A percentile compares a stretch with the other conserved stretches of the same genome.
These are phyloP conservation scores for Rhodotorula sp. DNA, from an alignment of 1,284 basidiomycete genomes.

Conservation along the genomic window DNA sequence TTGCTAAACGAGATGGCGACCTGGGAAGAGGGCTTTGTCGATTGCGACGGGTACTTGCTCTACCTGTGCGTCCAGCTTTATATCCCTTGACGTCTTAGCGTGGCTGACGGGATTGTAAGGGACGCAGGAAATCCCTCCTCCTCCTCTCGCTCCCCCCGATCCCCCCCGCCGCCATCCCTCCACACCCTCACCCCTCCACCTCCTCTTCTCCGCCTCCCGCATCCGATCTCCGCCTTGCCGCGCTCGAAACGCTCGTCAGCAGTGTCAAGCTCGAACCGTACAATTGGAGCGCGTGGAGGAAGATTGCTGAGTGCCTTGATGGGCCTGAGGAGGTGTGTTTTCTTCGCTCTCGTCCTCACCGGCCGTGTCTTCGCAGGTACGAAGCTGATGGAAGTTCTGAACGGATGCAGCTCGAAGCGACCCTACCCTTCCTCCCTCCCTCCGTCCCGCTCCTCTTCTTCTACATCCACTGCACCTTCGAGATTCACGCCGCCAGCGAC, in stretches of 20 bases:
- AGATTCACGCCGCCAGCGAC: slow-evolving; percentile 82
- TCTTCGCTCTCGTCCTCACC: too few species aligned
- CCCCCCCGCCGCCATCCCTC: slow-evolving; percentile 7
- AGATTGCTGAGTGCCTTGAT: slow-evolving; percentile 74
- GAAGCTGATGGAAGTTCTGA: too few species aligned
- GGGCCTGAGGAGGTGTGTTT: slow-evolving; percentile 87
- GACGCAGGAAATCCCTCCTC: slow-evolving; percentile 69
- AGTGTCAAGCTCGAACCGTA: slow-evolving; percentile 81
- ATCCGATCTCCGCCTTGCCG: slow-evolving; percentile 70
- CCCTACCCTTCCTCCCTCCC: slow-evolving; percentile 65
- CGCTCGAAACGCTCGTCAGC: slow-evolving; percentile 73
- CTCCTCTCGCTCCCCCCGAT: slow-evolving; percentile 60
- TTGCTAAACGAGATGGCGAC: slow-evolving; percentile 61
- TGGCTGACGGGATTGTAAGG: neutral
- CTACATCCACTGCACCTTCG: slow-evolving; percentile 82
- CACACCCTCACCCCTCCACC: too few species aligned
- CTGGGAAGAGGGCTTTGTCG: slow-evolving; percentile 46
- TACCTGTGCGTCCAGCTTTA: slow-evolving; percentile 64
- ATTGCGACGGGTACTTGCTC: slow-evolving; percentile 72
- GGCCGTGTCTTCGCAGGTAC: too few species aligned
- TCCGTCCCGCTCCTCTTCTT: slow-evolving; percentile 76
- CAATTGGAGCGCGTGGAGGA: slow-evolving; percentile 94
- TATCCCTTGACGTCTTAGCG: neutral
- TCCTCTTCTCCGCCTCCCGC: neutral
- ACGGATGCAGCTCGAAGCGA: slow-evolving; percentile 42